Evolutionary conservation across 2,329 filamentous ascomycete genomes (phyloP).

Genomic region (Hawksworthiomyces lignivorus): DNA sequence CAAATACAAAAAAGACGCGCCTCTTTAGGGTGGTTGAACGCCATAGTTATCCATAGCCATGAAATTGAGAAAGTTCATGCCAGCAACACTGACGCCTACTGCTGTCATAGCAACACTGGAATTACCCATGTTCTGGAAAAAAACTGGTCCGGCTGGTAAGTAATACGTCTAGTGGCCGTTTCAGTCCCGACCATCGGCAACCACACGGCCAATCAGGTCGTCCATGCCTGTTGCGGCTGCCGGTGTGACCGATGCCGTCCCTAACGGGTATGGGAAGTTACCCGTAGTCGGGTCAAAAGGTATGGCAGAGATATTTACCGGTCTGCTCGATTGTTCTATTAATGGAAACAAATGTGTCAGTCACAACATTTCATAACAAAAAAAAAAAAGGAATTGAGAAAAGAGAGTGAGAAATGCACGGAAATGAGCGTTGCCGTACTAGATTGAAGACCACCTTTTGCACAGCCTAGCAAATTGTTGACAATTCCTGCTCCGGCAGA

Average conservation of each 20-base stretch:
- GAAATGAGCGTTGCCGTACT: too few relatives aligned
- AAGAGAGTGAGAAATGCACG: too few relatives aligned
- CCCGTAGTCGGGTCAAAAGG: conserved; percentile 51
- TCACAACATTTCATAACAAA: too few relatives aligned
- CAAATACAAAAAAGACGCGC: too few relatives aligned
- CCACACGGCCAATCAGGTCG: conserved; percentile 25
- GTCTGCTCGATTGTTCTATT: conserved; percentile 33
- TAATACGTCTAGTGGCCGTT: conserved; percentile 59
- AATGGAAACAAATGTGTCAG: too few relatives aligned
- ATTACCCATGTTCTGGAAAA: conserved; percentile 58
- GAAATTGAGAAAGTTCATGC: conserved; percentile 59
- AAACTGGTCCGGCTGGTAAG: conserved; percentile 53
- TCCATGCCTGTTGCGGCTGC: conserved; percentile 26
- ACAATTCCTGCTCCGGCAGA: too few relatives aligned
- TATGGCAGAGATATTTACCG: conserved; percentile 53
- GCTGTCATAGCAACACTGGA: conserved; percentile 57
- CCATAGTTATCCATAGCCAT: conserved; percentile 55
- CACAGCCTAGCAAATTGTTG: too few relatives aligned
- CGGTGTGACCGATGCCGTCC: conserved; percentile 40
- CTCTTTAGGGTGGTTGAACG: too few relatives aligned
- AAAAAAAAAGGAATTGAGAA: too few relatives aligned
- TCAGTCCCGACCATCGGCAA: conserved; percentile 43
- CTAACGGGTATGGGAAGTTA: conserved; percentile 45
- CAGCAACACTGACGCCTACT: conserved; percentile 59
- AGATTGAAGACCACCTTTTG: too few relatives aligned